Evolutionary conservation across 352 stramenopile genomes (phyloP), one percentile per base, ranked within the genome.

Genomic region (Pythium volutum): DNA sequence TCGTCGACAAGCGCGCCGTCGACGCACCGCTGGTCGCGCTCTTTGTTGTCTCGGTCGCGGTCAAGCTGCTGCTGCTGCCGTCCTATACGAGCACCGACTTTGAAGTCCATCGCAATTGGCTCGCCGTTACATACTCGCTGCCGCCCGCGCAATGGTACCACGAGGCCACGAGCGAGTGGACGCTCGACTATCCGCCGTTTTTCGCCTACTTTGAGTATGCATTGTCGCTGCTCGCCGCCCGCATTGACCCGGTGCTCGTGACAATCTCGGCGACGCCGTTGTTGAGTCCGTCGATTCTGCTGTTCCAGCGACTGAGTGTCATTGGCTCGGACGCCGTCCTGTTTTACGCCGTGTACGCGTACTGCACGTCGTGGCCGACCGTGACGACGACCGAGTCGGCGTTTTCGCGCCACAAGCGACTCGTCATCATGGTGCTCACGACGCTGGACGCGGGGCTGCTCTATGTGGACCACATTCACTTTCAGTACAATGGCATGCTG

Each of bases 401-500:
- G 2, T 90, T 87, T 62, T 84, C 77, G 15, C 65, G 58, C 27
- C 71, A 75, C 39, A 93, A 93, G 64, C 60, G 76, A 8, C 60
- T 86, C 14, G 75, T 87, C 9, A 69, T 96, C 43, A 77, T 97
- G 73, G 51, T 94, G 14, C 69, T 98, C 23, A 93, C 96, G 38
- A 74, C 97, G 29, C 79, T 98, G 20, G 97, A 98, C 75, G 84
- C 94, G 6, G 95, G 91, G 3, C 71, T 99, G 36, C 71, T 99
- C 9, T 91, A 97, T 66, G 83, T 99, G 34, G 97, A 99, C 78
- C 96, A 99, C 78, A 95, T 99, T 39, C 97, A 99, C 74, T 99
- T 99, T 80, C 97, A 99, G 73, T 99, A 99, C 84, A 99, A 99
- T 70, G 96, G 96, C 15, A 95, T 99, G 81, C 71, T 99, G 18